A percentile compares a stretch with the other conserved stretches of the same genome.
Conservation (phyloP, 2,329 filamentous ascomycete species). For the Aureobasidium melanogenum region DNA sequence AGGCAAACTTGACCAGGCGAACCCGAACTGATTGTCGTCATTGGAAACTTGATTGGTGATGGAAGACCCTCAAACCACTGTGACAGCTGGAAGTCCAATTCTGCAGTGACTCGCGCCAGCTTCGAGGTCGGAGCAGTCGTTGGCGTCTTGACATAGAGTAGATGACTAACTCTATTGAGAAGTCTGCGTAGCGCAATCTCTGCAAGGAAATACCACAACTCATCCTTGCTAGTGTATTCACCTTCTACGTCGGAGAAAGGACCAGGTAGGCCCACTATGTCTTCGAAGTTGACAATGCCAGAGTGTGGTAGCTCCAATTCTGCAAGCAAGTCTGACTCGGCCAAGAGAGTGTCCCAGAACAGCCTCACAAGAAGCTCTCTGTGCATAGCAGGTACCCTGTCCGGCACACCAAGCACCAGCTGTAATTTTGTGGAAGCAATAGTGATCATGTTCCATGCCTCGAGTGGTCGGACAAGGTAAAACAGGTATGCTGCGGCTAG, state of each 20-base stretch:
- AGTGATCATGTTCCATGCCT: constrained; percentile 73
- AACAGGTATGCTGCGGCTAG: constrained; percentile 75
- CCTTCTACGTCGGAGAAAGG: constrained; percentile 64
- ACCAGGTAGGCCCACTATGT: constrained; percentile 67
- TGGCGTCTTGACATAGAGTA: constrained; percentile 19
- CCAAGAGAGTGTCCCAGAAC: constrained; percentile 76
- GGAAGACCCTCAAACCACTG: constrained; percentile 81
- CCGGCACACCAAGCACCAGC: constrained; percentile 64
- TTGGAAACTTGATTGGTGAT: constrained; percentile 65
- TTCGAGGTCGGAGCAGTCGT: constrained; percentile 56
- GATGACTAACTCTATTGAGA: constrained; percentile 35
- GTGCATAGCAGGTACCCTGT: constrained; percentile 59
- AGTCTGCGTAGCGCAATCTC: constrained; percentile 72
- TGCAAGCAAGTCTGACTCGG: constrained; percentile 69
- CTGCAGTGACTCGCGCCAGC: constrained; percentile 67
- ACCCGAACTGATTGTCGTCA: constrained; percentile 55
- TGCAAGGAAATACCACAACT: constrained; percentile 78
- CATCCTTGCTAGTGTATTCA: constrained; percentile 60
- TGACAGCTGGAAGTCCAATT: constrained; percentile 72
- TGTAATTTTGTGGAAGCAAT: constrained; percentile 76
- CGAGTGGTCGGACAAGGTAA: constrained; percentile 70
- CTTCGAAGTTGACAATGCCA: constrained; percentile 73
- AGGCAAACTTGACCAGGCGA: constrained; percentile 74
- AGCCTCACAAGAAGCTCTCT: constrained; percentile 67
- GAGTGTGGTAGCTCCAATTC: constrained; percentile 76